Conservation (phyloP, 1,139 yeast genomes). For the Blastobotrys raffinosifermentans region DNA sequence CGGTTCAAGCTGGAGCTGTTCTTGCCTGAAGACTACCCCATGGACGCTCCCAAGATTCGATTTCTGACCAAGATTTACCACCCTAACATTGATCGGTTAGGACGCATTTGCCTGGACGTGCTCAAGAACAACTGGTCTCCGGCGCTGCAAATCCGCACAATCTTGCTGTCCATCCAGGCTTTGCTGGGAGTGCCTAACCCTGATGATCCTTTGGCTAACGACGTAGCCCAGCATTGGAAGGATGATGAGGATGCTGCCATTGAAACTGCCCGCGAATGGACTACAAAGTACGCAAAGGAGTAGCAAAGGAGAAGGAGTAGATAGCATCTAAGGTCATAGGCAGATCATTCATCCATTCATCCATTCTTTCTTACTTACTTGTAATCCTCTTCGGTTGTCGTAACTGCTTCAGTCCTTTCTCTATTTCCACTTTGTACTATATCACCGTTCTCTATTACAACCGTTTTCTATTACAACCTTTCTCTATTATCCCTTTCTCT, state of each 20-base stretch:
- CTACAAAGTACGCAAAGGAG: slow-evolving; percentile 53
- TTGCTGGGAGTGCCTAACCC: slow-evolving; percentile 95
- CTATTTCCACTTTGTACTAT: background rate
- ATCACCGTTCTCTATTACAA: too few relatives aligned
- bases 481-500: too few relatives aligned
- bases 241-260: slow-evolving; percentile 76
- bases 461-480: too few relatives aligned
- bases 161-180: slow-evolving; percentile 86
- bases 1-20: slow-evolving; percentile 69
- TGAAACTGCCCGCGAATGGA: slow-evolving; percentile 84
- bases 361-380: background rate
- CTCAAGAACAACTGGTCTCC: slow-evolving; percentile 96
- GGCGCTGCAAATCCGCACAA: slow-evolving; percentile 93
- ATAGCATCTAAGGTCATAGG: background rate
- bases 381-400: background rate
- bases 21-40: slow-evolving; percentile 85
- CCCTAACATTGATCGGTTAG: slow-evolving; percentile 92
- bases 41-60: slow-evolving; percentile 92
- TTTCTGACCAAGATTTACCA: slow-evolving; percentile 91
- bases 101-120: slow-evolving; percentile 92
- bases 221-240: slow-evolving; percentile 96
- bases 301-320: background rate
- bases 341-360: slow-evolving; percentile 1
- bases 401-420: slow-evolving; percentile 1
- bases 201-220: slow-evolving; percentile 96